Base-by-base conservation (phyloP, 148 eudicot genomes). In the Selenicereus undatus region DNA sequence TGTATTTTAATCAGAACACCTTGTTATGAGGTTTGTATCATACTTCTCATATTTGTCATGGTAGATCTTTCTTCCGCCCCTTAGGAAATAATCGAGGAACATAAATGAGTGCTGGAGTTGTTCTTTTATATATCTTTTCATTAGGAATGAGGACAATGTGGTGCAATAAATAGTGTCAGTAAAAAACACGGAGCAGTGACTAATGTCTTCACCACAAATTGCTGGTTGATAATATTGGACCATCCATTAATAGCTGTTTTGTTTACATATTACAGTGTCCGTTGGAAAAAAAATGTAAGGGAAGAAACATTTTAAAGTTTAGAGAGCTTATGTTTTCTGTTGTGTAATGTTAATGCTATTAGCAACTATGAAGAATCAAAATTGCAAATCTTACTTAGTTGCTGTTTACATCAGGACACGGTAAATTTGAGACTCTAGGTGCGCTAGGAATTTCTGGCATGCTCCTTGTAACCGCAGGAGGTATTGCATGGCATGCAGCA, bases 401-500 rank as follows among this genome's bases (percentile, higher is more conserved):
- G 79, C 18, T 71, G 58, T 66, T 56, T 75, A 71, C 74, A 56
- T 74, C 90, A 97, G 99, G 99, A 56, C 99, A 97, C 85, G 99
- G 99, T 80, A 97, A 97, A 89, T 97, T 94, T 86, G 99, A 97
- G 87, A 93, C 94, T 11, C 73, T 97, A 73, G 97, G 99, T 81
- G 99, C 99, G 27, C 89, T 94, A 78, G 95, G 94, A 75, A 97
- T 97, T 76, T 97, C 99, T 83, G 83, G 90, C 76, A 87, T 97
- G 93, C 98, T 97, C 60, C 85, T 97, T 84, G 87, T 85, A 69
- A 92, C 99, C 71, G 97, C 95, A 77, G 98, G 99, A 81, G 99
- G 97, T 80, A 96, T 96, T 77, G 98, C 91, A 68, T 96, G 98
- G 98, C 99, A 96, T 88, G 97, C 99, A 79, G 81, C 91, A 62